Percentiles rank a stretch among this genome's conserved stretches.
These are phyloP conservation scores for Trypanosoma scelopori DNA, from an alignment of 208 protist species.

Conservation along the genomic window DNA sequence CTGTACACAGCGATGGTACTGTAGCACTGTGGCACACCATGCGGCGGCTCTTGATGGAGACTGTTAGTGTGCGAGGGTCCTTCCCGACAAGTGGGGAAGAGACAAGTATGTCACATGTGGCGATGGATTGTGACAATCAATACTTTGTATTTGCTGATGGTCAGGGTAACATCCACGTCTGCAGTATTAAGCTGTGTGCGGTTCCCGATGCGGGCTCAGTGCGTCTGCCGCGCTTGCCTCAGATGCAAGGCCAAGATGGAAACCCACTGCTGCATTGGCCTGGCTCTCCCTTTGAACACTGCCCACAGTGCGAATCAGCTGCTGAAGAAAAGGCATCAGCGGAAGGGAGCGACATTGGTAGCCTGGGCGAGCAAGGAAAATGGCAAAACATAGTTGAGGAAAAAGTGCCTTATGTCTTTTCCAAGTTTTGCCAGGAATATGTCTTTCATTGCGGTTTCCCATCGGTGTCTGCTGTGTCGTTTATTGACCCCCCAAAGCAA, in stretches of 20 bases:
- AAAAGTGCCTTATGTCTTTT: slow-evolving; percentile 24
- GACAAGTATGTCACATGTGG: slow-evolving; percentile 25
- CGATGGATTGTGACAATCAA: slow-evolving; percentile 25
- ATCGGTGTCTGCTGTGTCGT: slow-evolving; percentile 25
- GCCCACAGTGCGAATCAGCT: not conserved
- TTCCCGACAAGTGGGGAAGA: slow-evolving; percentile 31
- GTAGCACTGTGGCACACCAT: slow-evolving; percentile 77
- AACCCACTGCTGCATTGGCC: slow-evolving; percentile 19
- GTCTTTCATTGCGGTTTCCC: slow-evolving; percentile 32
- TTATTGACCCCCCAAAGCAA: slow-evolving; percentile 15
- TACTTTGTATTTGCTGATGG: slow-evolving; percentile 70
- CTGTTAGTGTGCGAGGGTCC: slow-evolving; percentile 42
- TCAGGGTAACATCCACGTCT: slow-evolving; percentile 74
- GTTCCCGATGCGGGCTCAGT: slow-evolving; percentile 10
- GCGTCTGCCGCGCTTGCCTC: not conserved
- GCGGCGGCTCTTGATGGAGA: slow-evolving; percentile 58
- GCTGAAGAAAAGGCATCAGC: not conserved
- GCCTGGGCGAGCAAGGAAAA: not conserved
- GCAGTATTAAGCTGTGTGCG: slow-evolving; percentile 34
- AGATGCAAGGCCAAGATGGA: not conserved
- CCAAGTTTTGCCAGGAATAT: slow-evolving; percentile 24
- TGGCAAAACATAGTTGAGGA: slow-evolving; percentile 14
- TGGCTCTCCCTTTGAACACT: slow-evolving; percentile 22
- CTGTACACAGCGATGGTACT: slow-evolving; percentile 73
- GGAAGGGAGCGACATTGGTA: not conserved